Evolutionary conservation across 2,329 filamentous ascomycete genomes (phyloP).

Genomic region (Hypoxylon sp.): DNA sequence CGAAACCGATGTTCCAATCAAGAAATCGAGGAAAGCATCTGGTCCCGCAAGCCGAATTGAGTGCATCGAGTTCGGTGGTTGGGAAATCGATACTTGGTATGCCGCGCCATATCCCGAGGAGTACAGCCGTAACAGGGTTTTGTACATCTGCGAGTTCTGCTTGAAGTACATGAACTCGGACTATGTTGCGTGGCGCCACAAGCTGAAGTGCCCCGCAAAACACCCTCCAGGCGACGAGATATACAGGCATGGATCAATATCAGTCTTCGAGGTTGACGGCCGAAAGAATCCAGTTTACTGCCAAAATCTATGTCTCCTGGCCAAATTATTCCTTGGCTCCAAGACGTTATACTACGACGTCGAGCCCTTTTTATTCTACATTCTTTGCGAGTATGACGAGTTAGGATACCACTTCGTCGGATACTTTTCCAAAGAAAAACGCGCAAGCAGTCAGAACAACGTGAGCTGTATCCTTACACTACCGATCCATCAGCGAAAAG

Average conservation of each 20-base stretch:
- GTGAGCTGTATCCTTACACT: constrained; percentile 97
- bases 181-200: constrained; percentile 97
- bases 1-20: constrained; percentile 67
- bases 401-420: constrained; percentile 95
- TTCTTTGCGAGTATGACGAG: constrained; percentile 93
- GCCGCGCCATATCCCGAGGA: constrained; percentile 97
- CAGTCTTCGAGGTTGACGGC: constrained; percentile 97
- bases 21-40: constrained; percentile 77
- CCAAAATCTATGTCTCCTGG: constrained; percentile 93
- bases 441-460: constrained; percentile 93
- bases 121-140: constrained; percentile 92
- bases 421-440: constrained; percentile 99
- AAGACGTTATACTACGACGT: constrained; percentile 99
- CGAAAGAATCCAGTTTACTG: constrained; percentile 98
- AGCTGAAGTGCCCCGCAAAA: constrained; percentile 94
- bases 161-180: constrained; percentile 99
- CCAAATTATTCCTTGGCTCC: constrained; percentile 96
- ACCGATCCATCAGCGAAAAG: constrained; percentile 95
- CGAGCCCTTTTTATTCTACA: constrained; percentile 96
- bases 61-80: constrained; percentile 96
- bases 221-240: constrained; percentile 98
- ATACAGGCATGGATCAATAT: constrained; percentile 88
- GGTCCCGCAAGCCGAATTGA: constrained; percentile 96
- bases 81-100: constrained; percentile 99
- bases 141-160: constrained; percentile 99